Conservation (phyloP, 345 rosid species). For the Alliaria petiolata region DNA sequence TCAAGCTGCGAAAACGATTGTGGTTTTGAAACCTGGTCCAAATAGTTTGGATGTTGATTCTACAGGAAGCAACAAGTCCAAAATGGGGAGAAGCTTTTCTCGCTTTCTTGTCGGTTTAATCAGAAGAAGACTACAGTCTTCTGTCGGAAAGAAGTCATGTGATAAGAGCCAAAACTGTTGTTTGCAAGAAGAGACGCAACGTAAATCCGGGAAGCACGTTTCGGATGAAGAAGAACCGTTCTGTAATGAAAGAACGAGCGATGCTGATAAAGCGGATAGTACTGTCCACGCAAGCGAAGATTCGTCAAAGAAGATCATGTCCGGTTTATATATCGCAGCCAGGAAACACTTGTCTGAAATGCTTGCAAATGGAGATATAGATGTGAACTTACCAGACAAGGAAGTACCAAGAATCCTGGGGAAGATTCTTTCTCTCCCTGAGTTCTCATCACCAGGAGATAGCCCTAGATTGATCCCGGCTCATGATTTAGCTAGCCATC, state of each 20-base stretch:
- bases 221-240: slow-evolving; percentile 44
- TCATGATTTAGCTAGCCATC: slow-evolving; percentile 12
- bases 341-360: slow-evolving; percentile 88
- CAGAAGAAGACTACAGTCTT: slow-evolving; percentile 48
- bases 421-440: slow-evolving; percentile 80
- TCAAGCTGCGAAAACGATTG: slow-evolving; percentile 58
- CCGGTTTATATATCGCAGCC: slow-evolving; percentile 80
- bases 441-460: slow-evolving; percentile 53
- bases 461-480: slow-evolving; percentile 51
- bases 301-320: slow-evolving; percentile 45
- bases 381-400: slow-evolving; percentile 43
- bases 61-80: slow-evolving; percentile 59
- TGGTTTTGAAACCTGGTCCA: slow-evolving; percentile 61
- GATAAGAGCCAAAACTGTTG: slow-evolving; percentile 16
- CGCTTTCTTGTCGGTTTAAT: slow-evolving; percentile 38
- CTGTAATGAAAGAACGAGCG: slow-evolving; percentile 36
- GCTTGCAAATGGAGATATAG: slow-evolving; percentile 57
- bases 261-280: slow-evolving; percentile 37
- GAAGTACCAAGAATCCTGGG: slow-evolving; percentile 62
- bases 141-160: slow-evolving; percentile 43
- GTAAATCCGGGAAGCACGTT: slow-evolving; percentile 39
- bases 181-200: slow-evolving; percentile 25
- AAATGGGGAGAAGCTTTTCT: slow-evolving; percentile 34
- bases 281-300: slow-evolving; percentile 29
- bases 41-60: slow-evolving; percentile 31